Percentiles rank a stretch among this genome's conserved stretches.
Evolutionary conservation across 2,329 filamentous ascomycete genomes (phyloP).

Genomic region (Cercospora canescens): DNA sequence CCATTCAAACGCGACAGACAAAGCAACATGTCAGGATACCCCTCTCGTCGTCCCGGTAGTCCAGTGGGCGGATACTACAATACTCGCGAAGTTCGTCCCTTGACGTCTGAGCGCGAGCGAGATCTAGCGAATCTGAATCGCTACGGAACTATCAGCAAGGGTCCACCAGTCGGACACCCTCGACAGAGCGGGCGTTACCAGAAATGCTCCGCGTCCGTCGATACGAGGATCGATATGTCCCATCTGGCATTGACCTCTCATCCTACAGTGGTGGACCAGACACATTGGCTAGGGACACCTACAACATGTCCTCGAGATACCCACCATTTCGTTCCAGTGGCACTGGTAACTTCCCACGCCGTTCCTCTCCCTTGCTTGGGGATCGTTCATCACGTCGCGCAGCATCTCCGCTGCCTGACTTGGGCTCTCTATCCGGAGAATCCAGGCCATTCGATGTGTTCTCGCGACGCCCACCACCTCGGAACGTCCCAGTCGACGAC

Average conservation of each 20-base stretch:
- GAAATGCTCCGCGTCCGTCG: background rate
- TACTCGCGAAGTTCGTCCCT: background rate
- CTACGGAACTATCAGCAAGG: background rate
- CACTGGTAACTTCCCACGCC: background rate
- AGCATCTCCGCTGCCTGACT: background rate
- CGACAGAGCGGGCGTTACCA: background rate
- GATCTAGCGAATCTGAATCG: background rate
- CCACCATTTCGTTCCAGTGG: background rate
- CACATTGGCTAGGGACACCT: too few relatives aligned
- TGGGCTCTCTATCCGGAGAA: background rate
- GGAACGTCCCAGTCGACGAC: background rate
- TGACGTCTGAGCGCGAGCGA: background rate
- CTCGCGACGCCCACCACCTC: background rate
- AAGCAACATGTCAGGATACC: conserved; percentile 1
- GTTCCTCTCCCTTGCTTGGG: background rate
- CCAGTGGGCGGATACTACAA: conserved; percentile 9
- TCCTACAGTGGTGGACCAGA: background rate
- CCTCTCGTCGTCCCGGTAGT: conserved; percentile 1
- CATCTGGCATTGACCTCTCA: conserved; percentile 1
- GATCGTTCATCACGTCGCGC: background rate
- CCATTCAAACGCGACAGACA: too few relatives aligned
- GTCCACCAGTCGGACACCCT: background rate
- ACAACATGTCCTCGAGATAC: background rate
- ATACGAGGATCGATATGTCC: conserved; percentile 1
- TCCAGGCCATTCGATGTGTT: background rate